Evolutionary conservation across 495 filamentous ascomycete genomes (phyloP).

Genomic region (Talaromyces wortmannii): DNA sequence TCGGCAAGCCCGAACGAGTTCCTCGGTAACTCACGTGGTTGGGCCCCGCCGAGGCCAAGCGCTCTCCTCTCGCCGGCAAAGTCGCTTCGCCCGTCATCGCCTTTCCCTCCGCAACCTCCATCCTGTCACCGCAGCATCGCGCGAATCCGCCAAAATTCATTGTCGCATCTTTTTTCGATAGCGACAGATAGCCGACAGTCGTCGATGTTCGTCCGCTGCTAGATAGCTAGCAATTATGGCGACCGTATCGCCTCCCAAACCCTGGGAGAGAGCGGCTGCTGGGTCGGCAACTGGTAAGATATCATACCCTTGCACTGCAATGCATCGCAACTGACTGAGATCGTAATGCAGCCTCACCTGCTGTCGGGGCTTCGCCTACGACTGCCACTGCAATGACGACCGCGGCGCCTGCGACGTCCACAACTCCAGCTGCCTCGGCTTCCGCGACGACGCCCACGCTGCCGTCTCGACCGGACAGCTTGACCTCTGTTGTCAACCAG

Average conservation of each 20-base stretch:
- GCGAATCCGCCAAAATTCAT: neutral
- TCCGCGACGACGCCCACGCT: conserved; percentile 58
- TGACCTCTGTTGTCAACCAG: conserved; percentile 71
- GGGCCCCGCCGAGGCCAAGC: too few relatives aligned
- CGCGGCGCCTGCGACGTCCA: conserved; percentile 31
- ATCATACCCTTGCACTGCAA: conserved; percentile 4
- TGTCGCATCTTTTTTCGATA: neutral
- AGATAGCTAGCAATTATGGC: conserved; percentile 23
- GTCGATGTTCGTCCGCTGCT: neutral
- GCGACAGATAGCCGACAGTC: neutral
- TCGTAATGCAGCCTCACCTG: neutral
- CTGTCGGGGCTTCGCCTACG: neutral
- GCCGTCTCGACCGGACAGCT: conserved; percentile 68
- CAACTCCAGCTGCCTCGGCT: conserved; percentile 31
- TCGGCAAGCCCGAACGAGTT: too few relatives aligned
- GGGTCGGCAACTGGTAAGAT: conserved; percentile 48
- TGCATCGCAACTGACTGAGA: conserved; percentile 3
- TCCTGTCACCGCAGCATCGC: too few relatives aligned
- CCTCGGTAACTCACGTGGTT: too few relatives aligned
- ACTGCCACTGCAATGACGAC: conserved; percentile 6
- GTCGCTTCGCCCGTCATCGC: too few relatives aligned
- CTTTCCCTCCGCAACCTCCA: too few relatives aligned
- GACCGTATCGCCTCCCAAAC: conserved; percentile 83
- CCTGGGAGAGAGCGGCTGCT: conserved; percentile 72
- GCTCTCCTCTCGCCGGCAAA: too few relatives aligned